These are phyloP conservation scores for Seminavis robusta DNA, from an alignment of 108 stramenopile species.

Conservation along the genomic window DNA sequence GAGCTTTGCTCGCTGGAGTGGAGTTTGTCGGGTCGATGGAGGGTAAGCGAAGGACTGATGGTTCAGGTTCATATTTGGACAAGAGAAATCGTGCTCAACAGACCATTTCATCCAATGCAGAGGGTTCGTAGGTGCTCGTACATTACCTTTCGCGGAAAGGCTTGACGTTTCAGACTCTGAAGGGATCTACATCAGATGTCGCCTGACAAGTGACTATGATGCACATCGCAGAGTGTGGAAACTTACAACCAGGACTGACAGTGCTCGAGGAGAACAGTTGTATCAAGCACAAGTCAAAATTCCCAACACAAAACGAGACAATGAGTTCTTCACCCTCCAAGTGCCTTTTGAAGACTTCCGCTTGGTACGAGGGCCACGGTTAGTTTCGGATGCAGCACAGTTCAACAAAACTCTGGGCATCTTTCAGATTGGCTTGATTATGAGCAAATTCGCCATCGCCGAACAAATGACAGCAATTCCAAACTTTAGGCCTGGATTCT, in stretches of 20 bases:
- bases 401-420: constrained; percentile 56
- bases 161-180: constrained; percentile 39
- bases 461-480: constrained; percentile 53
- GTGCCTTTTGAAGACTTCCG: constrained; percentile 64
- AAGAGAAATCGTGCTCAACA: not conserved
- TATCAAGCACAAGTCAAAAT: constrained; percentile 67
- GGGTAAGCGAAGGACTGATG: constrained; percentile 12
- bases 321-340: constrained; percentile 41
- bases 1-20: constrained; percentile 63
- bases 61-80: not conserved
- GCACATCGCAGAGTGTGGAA: constrained; percentile 71
- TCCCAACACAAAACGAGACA: constrained; percentile 3
- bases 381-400: constrained; percentile 55
- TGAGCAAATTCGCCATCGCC: constrained; percentile 68
- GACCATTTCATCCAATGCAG: not conserved
- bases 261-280: constrained; percentile 57
- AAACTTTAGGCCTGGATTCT: constrained; percentile 74
- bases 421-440: constrained; percentile 73
- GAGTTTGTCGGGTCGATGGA: constrained; percentile 71
- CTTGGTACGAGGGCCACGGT: constrained; percentile 62
- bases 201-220: constrained; percentile 69
- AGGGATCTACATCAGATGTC: constrained; percentile 58
- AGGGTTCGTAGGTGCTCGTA: constrained; percentile 76
- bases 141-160: constrained; percentile 56
- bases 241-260: constrained; percentile 48